Evolutionary conservation across 2,329 filamentous ascomycete species (phyloP), one percentile per base, ranked within the genome.

Genomic region (Cytospora mali): DNA sequence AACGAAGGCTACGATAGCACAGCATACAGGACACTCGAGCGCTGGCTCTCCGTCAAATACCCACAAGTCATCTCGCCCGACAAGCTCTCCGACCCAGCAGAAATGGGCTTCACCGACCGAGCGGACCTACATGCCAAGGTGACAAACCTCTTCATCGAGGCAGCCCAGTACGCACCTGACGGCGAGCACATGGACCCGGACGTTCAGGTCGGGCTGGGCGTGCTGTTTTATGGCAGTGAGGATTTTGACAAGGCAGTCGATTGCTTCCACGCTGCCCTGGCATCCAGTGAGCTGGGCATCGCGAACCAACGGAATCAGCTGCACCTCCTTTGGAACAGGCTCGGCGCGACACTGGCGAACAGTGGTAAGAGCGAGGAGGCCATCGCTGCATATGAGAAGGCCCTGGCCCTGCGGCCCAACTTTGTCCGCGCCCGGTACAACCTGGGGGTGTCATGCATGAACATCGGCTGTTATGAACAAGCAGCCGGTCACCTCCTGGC

Each of bases 1-100:
- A 99, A 99, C 78, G 95, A 99, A 79, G 95, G 94, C 66, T 99
- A 98, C 78, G 95, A 99, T 77, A 94, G 91, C 72, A 96, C 93
- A 23, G 94, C 95, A 54, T 99, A 98, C 81, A 88, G 94, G 60
- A 98, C 94, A 11, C 84, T 99, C 16, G 95, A 99, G 79, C 91
- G 94, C 68, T 99, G 95, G 95, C 84, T 99, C 31, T 92, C 92
- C n/a, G 87, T 91, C 71, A 96, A 96, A 77, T 99, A 99, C 76
- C 93, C 95, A 7, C 81, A 87, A 39, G 87, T 99, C 66, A 87
- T 93, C 70, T 79, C 91, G 55, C 88, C 88, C 14, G 84, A 86
- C 55, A 84, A 92, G 39, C 79, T 96, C 18, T 90, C 91, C 23
- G 86, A 88, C 0, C 86, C 88, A 16, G 84, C 87, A n/a, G 92